phyloP scores from a whole-genome alignment of 2,329 filamentous ascomycete genomes.

The Pseudofabraea citricarpa region DNA sequence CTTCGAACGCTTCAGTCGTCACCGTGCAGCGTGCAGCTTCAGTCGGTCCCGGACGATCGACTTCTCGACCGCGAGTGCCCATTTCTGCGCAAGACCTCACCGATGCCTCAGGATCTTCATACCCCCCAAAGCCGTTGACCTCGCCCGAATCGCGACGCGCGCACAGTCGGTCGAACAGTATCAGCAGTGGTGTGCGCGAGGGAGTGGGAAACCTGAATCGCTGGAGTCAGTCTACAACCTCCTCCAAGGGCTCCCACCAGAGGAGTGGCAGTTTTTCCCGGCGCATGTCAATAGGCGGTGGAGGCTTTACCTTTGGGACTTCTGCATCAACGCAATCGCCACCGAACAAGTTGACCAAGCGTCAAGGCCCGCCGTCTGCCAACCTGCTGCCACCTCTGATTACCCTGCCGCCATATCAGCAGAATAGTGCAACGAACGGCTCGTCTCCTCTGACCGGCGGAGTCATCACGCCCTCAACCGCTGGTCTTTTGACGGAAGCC shows the following conservation, averaged over 20 bases:
- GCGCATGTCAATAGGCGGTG: conserved; percentile 24
- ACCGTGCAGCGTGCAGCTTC: conserved; percentile 5
- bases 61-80: neutral
- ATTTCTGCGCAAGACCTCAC: neutral
- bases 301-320: conserved; percentile 9
- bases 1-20: conserved; percentile 1
- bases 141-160: conserved; percentile 13
- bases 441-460: conserved; percentile 23
- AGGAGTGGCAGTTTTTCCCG: conserved; percentile 9
- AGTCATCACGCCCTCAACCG: conserved; percentile 25
- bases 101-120: conserved; percentile 1
- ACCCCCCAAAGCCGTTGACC: conserved; percentile 8
- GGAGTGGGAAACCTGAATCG: conserved; percentile 44
- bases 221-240: conserved; percentile 48
- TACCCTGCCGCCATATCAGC: conserved; percentile 20
- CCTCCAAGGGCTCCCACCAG: conserved; percentile 38
- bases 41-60: conserved; percentile 1
- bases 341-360: conserved; percentile 22
- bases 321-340: conserved; percentile 7
- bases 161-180: conserved; percentile 33
- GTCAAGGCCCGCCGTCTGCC: conserved; percentile 15
- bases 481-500: conserved; percentile 27
- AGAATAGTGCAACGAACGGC: conserved; percentile 16
- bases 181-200: conserved; percentile 33
- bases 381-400: conserved; percentile 25